These are phyloP conservation scores for Paracoccidioides brasiliensis DNA, from an alignment of 2,329 filamentous ascomycete genomes.

Conservation along the genomic window DNA sequence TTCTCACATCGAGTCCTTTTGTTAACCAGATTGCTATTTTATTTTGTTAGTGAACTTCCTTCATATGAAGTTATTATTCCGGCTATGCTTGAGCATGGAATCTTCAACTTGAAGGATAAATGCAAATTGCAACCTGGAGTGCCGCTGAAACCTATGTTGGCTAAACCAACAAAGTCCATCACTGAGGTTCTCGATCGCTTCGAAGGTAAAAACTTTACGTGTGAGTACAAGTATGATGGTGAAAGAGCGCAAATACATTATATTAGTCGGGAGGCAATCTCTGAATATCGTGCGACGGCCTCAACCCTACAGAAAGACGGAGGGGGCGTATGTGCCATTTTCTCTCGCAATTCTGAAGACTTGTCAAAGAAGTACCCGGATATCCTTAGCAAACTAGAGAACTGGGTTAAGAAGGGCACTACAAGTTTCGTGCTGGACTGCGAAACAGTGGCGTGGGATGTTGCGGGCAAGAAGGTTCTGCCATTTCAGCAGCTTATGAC, in stretches of 20 bases:
- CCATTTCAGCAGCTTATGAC: conserved; percentile 99
- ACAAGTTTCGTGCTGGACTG: conserved; percentile 97
- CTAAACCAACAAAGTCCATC: conserved; percentile 95
- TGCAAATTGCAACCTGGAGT: conserved; percentile 91
- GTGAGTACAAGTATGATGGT: conserved; percentile 98
- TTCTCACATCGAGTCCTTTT: not conserved
- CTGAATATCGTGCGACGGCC: conserved; percentile 53
- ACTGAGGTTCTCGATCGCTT: conserved; percentile 95
- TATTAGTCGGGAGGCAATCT: conserved; percentile 64
- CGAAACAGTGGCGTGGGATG: conserved; percentile 94
- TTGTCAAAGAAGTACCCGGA: conserved; percentile 96
- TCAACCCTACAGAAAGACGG: conserved; percentile 49
- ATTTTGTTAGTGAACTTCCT: conserved; percentile 61
- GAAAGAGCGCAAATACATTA: conserved; percentile 98
- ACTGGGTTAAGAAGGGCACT: conserved; percentile 80
- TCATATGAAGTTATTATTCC: conserved; percentile 94
- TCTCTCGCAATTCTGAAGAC: conserved; percentile 94
- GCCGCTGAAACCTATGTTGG: conserved; percentile 94
- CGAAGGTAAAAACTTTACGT: conserved; percentile 88
- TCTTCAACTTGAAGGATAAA: conserved; percentile 65
- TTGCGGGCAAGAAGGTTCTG: conserved; percentile 85
- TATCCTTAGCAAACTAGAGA: conserved; percentile 72
- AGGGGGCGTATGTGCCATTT: conserved; percentile 74
- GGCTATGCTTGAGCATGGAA: conserved; percentile 72
- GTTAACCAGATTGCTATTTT: not conserved